Base-by-base conservation (phyloP, 345 rosid species). In the Gossypium turneri region DNA sequence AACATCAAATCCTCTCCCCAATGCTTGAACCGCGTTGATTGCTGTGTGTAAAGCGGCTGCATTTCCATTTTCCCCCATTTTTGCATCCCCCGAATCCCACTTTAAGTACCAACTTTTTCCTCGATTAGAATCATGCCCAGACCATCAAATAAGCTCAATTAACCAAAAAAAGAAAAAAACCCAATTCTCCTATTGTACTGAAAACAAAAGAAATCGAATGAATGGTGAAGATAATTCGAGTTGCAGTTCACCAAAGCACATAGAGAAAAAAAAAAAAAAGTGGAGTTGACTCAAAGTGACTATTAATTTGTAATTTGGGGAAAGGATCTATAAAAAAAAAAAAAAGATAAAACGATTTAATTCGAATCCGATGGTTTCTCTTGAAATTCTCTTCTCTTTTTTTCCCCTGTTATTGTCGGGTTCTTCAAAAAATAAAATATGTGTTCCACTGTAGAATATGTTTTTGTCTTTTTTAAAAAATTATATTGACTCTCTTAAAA, bases 1-100 rank as follows among this genome's bases (percentile, higher is more conserved):
- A 47, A 85, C 92, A 82, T 88, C 95, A 56, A 90, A 90, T 2
- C 95, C 95, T 72, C 90, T 85, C 65, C 95, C 95, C 24, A 90
- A 72, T 7, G 91, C 92, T 79, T 86, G 87, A 45, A 87, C 91
- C 0, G 92, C 82, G 80, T 84, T 90, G 65, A 77, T 72, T 50
- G 91, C 95, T 15, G 91, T 84, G 78, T 85, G 88, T 82, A 80
- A 13, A 19, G 87, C 88, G 12, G 86, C 89, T 19, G 83, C 87
- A 70, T 80, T 82, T 56, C 75, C 75, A 48, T 9, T 52, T 60
- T 76, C 84, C 56, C 79, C 85, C 89, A 84, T 83, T 75, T 73
- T 53, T 77, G 29, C 83, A 75, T 69, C 50, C 73, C 80, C 48
- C 57, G 50, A 68, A 29, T 12, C 50, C 61, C 25, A 2, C 51